phyloP scores from a whole-genome alignment of 495 filamentous ascomycete species.

The Trichoderma erinaceum region DNA sequence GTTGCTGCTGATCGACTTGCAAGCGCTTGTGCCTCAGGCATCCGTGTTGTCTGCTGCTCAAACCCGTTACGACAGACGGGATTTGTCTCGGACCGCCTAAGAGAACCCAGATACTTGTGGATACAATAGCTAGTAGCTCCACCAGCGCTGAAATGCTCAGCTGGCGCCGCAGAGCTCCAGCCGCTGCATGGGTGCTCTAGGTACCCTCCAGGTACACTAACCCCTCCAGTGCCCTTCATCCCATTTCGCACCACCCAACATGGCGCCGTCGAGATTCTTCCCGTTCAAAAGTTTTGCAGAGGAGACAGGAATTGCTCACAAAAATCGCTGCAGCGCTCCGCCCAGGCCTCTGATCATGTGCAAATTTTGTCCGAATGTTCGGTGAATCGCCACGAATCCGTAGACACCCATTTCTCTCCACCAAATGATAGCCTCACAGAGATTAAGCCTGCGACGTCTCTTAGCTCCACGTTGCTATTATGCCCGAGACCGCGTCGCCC shows the following conservation, averaged over 20 bases:
- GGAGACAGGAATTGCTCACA: conserved; percentile 31
- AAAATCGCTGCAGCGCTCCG: conserved; percentile 36
- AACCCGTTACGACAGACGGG: background rate
- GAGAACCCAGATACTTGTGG: background rate
- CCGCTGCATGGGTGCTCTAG: background rate
- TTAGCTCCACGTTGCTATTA: conserved; percentile 24
- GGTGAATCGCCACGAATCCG: conserved; percentile 47
- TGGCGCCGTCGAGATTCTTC: conserved; percentile 27
- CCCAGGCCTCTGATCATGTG: conserved; percentile 47
- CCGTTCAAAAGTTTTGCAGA: conserved; percentile 41
- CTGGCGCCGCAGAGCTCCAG: background rate
- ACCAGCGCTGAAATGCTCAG: background rate
- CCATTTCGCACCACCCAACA: conserved; percentile 3
- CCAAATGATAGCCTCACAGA: conserved; percentile 59
- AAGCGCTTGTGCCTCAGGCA: background rate
- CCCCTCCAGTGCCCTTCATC: conserved; percentile 11
- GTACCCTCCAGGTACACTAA: background rate
- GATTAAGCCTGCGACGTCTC: conserved; percentile 50
- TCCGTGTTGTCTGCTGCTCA: background rate
- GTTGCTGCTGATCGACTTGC: background rate
- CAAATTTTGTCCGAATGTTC: conserved; percentile 54
- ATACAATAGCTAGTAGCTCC: background rate
- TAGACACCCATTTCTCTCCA: conserved; percentile 57
- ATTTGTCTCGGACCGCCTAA: background rate
- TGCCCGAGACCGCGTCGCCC: conserved; percentile 29